Evolutionary conservation across 495 filamentous ascomycete species (phyloP).

Genomic region (Trichoderma virens): DNA sequence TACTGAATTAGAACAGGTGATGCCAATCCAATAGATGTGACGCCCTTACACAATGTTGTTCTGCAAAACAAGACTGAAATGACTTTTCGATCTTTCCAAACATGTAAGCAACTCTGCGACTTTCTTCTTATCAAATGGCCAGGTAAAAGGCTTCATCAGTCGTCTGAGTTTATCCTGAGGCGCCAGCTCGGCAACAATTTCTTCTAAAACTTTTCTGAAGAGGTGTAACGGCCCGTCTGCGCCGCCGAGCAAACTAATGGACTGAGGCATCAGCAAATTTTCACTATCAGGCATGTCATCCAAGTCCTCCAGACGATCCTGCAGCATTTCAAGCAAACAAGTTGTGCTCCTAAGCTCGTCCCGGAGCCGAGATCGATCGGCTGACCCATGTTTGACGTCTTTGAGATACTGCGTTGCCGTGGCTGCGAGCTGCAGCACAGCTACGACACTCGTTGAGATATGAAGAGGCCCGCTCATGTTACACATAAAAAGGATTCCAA

Average conservation of each 20-base stretch:
- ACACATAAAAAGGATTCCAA: no score
- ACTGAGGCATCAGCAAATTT: neutral
- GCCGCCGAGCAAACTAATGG: neutral
- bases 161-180: neutral
- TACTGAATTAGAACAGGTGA: neutral
- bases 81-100: neutral
- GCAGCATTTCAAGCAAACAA: neutral
- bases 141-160: neutral
- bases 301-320: neutral
- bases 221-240: neutral
- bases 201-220: neutral
- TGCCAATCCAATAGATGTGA: neutral
- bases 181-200: neutral
- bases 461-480: neutral
- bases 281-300: neutral
- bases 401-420: neutral
- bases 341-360: neutral
- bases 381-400: neutral
- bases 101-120: neutral
- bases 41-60: neutral
- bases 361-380: neutral
- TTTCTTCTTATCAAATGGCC: slow-evolving; percentile 3
- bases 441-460: neutral
- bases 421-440: slow-evolving; percentile 1
- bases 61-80: neutral